Evolutionary conservation across 768 basidiomycete species (phyloP).

Genomic region (Tylopilus sp.): DNA sequence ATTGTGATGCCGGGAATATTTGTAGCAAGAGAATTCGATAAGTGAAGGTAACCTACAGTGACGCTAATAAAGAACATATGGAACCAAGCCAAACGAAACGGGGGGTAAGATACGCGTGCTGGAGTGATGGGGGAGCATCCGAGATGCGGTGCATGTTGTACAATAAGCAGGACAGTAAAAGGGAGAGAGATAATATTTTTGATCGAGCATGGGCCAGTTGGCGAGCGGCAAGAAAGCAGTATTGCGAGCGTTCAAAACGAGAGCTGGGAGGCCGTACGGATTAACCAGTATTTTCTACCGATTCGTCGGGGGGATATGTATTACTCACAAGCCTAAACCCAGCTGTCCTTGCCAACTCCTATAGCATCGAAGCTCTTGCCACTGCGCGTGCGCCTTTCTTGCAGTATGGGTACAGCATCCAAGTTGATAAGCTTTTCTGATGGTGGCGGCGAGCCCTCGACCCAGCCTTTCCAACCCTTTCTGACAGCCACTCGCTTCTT

Average conservation of each 20-base stretch:
- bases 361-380: conserved; percentile 85
- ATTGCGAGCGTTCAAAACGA: background rate
- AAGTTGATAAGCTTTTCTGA: conserved; percentile 81
- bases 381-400: conserved; percentile 75
- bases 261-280: conserved; percentile 2
- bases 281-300: conserved; percentile 50
- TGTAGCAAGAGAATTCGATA: conserved; percentile 30
- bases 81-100: conserved; percentile 17
- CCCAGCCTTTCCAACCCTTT: conserved; percentile 92
- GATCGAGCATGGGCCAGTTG: conserved; percentile 5
- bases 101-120: conserved; percentile 19
- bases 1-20: conserved; percentile 27
- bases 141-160: conserved; percentile 22
- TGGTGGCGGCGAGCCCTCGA: conserved; percentile 79
- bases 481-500: conserved; percentile 62
- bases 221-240: background rate
- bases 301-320: conserved; percentile 29
- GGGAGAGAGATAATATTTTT: conserved; percentile 13
- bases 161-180: conserved; percentile 19
- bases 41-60: conserved; percentile 25
- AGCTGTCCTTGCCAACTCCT: conserved; percentile 70
- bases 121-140: conserved; percentile 15
- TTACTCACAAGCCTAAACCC: conserved; percentile 59
- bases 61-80: conserved; percentile 27
- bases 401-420: conserved; percentile 65